Percentiles rank a stretch among this genome's conserved stretches.
phyloP scores from a whole-genome alignment of 225 moss, liverwort and hornwort genomes.

The Sphagnum contortum region DNA sequence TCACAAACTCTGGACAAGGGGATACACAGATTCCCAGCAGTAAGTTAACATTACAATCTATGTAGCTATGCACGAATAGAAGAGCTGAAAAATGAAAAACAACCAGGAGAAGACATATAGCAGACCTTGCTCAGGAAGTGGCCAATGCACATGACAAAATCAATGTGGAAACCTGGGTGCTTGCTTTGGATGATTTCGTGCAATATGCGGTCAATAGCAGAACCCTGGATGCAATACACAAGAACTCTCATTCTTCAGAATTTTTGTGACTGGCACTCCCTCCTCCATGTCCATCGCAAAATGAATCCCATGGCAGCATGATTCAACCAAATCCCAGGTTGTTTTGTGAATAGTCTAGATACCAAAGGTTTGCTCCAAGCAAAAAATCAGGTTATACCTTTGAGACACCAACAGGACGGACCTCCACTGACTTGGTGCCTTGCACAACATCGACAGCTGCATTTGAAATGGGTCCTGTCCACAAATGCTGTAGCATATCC shows the following conservation, averaged over 20 bases:
- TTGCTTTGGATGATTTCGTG: conserved; percentile 61
- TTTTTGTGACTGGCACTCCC: too few relatives aligned
- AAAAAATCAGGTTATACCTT: conserved; percentile 20
- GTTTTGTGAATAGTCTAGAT: neutral
- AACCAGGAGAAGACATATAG: too few relatives aligned
- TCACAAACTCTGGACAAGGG: too few relatives aligned
- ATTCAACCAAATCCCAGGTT: too few relatives aligned
- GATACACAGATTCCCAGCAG: too few relatives aligned
- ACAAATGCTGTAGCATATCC: conserved; percentile 91
- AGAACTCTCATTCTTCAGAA: too few relatives aligned
- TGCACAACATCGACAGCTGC: conserved; percentile 89
- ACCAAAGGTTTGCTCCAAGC: neutral
- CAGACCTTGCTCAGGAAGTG: conserved; percentile 83
- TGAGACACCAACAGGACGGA: conserved; percentile 80
- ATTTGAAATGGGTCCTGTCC: conserved; percentile 90
- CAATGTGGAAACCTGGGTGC: conserved; percentile 55
- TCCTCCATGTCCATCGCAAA: too few relatives aligned
- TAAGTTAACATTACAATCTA: too few relatives aligned
- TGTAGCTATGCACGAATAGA: too few relatives aligned
- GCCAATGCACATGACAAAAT: conserved; percentile 89
- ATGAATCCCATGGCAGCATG: too few relatives aligned
- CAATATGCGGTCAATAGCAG: conserved; percentile 90
- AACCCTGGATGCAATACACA: conserved; percentile 38
- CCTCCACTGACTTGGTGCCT: conserved; percentile 88
- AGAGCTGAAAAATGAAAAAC: too few relatives aligned